Percentiles rank a stretch among this genome's conserved stretches.
These are phyloP conservation scores for Trametes cingulata DNA, from an alignment of 768 basidiomycete genomes.

Conservation along the genomic window DNA sequence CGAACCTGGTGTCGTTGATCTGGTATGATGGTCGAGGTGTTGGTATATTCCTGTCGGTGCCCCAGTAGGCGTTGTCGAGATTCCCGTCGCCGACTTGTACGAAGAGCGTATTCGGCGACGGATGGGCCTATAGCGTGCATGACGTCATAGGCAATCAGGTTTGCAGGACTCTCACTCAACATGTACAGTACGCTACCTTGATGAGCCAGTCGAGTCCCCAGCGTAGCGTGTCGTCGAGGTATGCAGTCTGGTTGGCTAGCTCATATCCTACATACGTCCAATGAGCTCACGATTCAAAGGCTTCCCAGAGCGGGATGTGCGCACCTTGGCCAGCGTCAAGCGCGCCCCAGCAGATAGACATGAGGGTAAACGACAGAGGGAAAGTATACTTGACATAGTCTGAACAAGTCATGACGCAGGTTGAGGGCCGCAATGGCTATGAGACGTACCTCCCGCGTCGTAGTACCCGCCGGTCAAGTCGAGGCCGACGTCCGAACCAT, in stretches of 20 bases:
- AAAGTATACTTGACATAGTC: constrained; percentile 90
- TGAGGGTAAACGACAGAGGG: constrained; percentile 83
- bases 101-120: constrained; percentile 66
- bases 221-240: constrained; percentile 88
- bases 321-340: constrained; percentile 78
- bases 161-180: background rate
- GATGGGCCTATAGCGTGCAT: constrained; percentile 64
- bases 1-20: constrained; percentile 65
- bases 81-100: constrained; percentile 76
- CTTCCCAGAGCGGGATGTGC: constrained; percentile 1
- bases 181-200: constrained; percentile 49
- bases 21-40: constrained; percentile 72
- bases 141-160: constrained; percentile 7
- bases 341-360: constrained; percentile 90
- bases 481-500: constrained; percentile 71
- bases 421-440: background rate
- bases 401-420: constrained; percentile 51
- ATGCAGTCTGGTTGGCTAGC: constrained; percentile 80
- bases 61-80: constrained; percentile 84
- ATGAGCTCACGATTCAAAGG: background rate
- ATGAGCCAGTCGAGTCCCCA: constrained; percentile 94
- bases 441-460: constrained; percentile 79
- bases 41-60: constrained; percentile 80
- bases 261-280: constrained; percentile 71
- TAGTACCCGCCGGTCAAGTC: constrained; percentile 89